phyloP scores from a whole-genome alignment of 345 rosid genomes.

The Luvunga scandens region DNA sequence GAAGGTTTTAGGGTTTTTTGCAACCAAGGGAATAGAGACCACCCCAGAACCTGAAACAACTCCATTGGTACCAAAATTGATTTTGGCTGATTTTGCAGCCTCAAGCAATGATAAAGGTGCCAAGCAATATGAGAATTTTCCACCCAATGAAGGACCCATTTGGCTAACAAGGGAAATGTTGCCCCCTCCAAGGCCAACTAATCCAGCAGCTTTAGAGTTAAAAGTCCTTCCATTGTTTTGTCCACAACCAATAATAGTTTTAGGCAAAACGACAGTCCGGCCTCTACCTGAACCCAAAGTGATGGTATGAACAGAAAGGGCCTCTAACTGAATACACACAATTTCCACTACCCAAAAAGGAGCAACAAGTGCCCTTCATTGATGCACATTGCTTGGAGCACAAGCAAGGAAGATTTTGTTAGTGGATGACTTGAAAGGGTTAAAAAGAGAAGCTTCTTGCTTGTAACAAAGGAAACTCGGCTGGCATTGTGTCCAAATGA shows the following conservation, averaged over 20 bases:
- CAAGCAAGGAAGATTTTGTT: conserved; percentile 29
- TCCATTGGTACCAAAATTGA: conserved; percentile 51
- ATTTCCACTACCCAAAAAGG: neutral
- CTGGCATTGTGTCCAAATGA: conserved; percentile 25
- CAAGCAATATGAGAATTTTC: conserved; percentile 63
- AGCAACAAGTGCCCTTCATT: conserved; percentile 8
- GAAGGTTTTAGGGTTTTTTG: conserved; percentile 36
- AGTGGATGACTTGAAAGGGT: conserved; percentile 38
- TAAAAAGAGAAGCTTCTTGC: conserved; percentile 31
- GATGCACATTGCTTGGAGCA: conserved; percentile 20
- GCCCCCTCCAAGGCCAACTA: conserved; percentile 61
- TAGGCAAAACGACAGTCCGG: conserved; percentile 27
- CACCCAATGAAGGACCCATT: conserved; percentile 34
- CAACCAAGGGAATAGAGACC: conserved; percentile 37
- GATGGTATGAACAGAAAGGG: conserved; percentile 39
- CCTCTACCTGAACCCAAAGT: conserved; percentile 39
- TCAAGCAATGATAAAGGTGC: conserved; percentile 24
- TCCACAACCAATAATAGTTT: conserved; percentile 49
- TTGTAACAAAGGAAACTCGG: neutral
- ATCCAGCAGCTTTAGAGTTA: conserved; percentile 36
- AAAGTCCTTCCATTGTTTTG: conserved; percentile 40
- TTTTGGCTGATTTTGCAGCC: conserved; percentile 30
- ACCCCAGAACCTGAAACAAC: conserved; percentile 35
- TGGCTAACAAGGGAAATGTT: conserved; percentile 45
- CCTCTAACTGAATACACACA: conserved; percentile 32